Evolutionary conservation across 208 protist species (phyloP).

Genomic region (Crithidia mellificae): DNA sequence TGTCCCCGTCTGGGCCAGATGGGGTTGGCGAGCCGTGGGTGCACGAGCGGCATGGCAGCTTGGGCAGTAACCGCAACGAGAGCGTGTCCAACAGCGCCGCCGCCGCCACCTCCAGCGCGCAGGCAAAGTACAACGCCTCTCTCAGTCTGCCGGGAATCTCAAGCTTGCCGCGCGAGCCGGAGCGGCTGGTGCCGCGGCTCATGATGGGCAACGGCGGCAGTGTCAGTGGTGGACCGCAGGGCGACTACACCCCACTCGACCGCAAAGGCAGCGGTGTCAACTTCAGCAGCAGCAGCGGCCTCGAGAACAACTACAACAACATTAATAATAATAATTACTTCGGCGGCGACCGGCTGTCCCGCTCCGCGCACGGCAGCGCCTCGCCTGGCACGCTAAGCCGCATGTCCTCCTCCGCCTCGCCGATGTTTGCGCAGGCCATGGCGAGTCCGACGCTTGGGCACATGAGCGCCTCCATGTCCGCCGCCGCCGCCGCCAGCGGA

Average conservation of each 20-base stretch:
- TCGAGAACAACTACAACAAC: not conserved
- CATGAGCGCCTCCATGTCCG: conserved; percentile 1
- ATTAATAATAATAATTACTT: no score
- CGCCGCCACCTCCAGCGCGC: not conserved
- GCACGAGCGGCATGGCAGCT: conserved; percentile 9
- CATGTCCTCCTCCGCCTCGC: conserved; percentile 18
- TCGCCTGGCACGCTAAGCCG: conserved; percentile 14
- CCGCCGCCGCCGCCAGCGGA: conserved; percentile 15
- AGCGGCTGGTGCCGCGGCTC: conserved; percentile 16
- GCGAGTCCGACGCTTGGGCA: conserved; percentile 8
- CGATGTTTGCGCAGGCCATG: conserved; percentile 23
- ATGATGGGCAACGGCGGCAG: conserved; percentile 5
- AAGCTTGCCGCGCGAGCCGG: conserved; percentile 13
- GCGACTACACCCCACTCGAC: conserved; percentile 14
- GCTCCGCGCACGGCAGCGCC: conserved; percentile 22
- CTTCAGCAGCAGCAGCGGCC: conserved; percentile 10
- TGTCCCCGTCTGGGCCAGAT: not conserved
- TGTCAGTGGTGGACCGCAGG: no score
- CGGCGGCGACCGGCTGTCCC: conserved; percentile 9
- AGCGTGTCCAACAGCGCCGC: not conserved
- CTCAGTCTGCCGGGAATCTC: not conserved
- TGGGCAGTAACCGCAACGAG: conserved; percentile 11
- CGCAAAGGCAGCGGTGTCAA: conserved; percentile 12
- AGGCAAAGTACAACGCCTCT: not conserved
- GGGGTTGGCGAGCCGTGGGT: not conserved